Percentiles rank a stretch among this genome's conserved stretches.
phyloP scores from a whole-genome alignment of 495 filamentous ascomycete species.

The Beverwykella pulmonaria region DNA sequence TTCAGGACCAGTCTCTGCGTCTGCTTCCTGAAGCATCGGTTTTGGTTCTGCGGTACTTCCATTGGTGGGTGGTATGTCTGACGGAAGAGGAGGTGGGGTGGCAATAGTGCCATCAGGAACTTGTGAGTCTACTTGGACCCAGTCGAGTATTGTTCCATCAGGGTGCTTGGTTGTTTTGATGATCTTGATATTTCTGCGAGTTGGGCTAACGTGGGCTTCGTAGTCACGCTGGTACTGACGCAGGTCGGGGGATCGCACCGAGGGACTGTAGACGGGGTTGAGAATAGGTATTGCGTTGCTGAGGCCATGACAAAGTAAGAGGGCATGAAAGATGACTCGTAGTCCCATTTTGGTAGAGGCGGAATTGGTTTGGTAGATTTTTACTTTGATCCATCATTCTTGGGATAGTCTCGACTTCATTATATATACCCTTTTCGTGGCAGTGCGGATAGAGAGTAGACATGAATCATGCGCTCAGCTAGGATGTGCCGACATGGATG shows the following conservation, averaged over 20 bases:
- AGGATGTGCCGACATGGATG: not conserved
- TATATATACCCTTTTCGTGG: not conserved
- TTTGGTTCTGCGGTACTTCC: not conserved
- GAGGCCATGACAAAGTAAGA: not conserved
- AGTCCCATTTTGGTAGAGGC: not conserved
- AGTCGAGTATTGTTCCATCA: slow-evolving; percentile 19
- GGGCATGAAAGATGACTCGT: not conserved
- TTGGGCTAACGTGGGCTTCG: not conserved
- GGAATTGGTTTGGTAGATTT: not conserved
- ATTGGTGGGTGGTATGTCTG: not conserved
- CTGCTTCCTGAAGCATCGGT: slow-evolving; percentile 14
- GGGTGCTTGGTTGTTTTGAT: slow-evolving; percentile 1
- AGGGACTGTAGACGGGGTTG: not conserved
- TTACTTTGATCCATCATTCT: not conserved
- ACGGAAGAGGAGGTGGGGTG: slow-evolving; percentile 8
- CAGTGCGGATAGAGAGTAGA: not conserved
- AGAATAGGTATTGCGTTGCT: slow-evolving; percentile 2
- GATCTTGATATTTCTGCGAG: not conserved
- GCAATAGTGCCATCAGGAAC: slow-evolving; percentile 9
- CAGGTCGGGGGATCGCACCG: not conserved
- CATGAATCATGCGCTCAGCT: not conserved
- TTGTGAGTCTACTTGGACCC: slow-evolving; percentile 17
- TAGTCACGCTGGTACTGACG: not conserved
- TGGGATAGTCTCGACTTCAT: not conserved
- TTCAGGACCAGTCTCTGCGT: slow-evolving; percentile 10